Evolutionary conservation across 768 basidiomycete genomes (phyloP).

Genomic region (Tulasnella sp.): DNA sequence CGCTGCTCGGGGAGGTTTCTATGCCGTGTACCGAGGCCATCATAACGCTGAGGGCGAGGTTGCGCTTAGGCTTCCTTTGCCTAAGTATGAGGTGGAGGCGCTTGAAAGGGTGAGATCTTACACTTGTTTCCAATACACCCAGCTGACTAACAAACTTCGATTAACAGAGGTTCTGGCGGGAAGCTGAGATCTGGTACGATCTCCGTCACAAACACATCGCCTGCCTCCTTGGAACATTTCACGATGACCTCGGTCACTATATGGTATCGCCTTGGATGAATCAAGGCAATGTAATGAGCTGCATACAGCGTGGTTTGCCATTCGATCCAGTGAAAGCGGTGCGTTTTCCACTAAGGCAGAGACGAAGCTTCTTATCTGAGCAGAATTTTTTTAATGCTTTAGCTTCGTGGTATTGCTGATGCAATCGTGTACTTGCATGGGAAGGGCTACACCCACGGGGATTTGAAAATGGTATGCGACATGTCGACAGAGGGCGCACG

Average conservation of each 20-base stretch:
- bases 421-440: background rate
- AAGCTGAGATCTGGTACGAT: background rate
- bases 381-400: no score
- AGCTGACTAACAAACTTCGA: background rate
- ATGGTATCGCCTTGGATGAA: slow-evolving; percentile 6
- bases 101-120: background rate
- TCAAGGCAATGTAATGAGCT: background rate
- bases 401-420: slow-evolving; percentile 2
- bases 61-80: background rate
- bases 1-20: background rate
- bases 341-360: background rate
- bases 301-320: background rate
- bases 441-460: background rate
- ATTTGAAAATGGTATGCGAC: slow-evolving; percentile 1
- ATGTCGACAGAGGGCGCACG: background rate
- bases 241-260: background rate
- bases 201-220: background rate
- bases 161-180: slow-evolving; percentile 1
- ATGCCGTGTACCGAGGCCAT: background rate
- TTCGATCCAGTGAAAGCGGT: slow-evolving; percentile 1
- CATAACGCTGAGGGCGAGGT: background rate
- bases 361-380: background rate
- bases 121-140: background rate
- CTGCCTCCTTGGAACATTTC: background rate
- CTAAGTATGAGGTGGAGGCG: background rate